Percentiles rank a stretch among this genome's conserved stretches.
Evolutionary conservation across 2,329 filamentous ascomycete species (phyloP).

Genomic region (Grosmannia serpens): DNA sequence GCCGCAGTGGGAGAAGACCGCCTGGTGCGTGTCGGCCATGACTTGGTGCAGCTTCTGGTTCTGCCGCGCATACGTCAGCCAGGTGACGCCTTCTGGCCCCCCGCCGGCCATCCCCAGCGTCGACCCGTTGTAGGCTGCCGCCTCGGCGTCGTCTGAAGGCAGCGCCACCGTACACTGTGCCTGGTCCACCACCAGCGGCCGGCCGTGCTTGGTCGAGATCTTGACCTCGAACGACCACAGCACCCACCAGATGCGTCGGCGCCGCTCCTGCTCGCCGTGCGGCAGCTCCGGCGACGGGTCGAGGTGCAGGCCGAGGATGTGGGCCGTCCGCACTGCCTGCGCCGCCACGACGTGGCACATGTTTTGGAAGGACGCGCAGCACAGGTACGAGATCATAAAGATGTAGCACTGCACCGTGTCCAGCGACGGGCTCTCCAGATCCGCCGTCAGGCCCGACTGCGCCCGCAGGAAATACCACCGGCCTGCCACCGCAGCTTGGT

Average conservation of each 20-base stretch:
- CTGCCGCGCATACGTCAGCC: conserved; percentile 25
- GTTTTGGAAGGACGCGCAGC: conserved; percentile 35
- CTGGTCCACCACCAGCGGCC: conserved; percentile 26
- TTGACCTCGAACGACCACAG: conserved; percentile 37
- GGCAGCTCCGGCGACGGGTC: conserved; percentile 28
- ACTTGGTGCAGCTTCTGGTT: conserved; percentile 23
- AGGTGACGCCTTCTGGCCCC: conserved; percentile 16
- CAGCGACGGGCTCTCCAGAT: conserved; percentile 35
- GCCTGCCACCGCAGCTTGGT: conserved; percentile 29
- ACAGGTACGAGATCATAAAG: conserved; percentile 32
- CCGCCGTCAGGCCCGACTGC: conserved; percentile 28
- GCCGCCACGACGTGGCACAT: conserved; percentile 30
- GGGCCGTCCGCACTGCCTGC: conserved; percentile 31
- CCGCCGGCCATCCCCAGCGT: conserved; percentile 8
- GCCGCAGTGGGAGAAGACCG: conserved; percentile 18
- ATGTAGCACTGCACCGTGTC: conserved; percentile 37
- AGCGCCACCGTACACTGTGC: conserved; percentile 22
- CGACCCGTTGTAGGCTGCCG: conserved; percentile 6
- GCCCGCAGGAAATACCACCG: conserved; percentile 34
- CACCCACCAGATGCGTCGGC: conserved; percentile 40
- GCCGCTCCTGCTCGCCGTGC: conserved; percentile 26
- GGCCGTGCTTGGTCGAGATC: conserved; percentile 32
- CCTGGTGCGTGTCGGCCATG: conserved; percentile 19
- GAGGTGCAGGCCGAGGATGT: conserved; percentile 35
- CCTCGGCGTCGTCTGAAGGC: conserved; percentile 20